Evolutionary conservation across 331 rosid genomes (phyloP).

Genomic region (Rosa hybrid): DNA sequence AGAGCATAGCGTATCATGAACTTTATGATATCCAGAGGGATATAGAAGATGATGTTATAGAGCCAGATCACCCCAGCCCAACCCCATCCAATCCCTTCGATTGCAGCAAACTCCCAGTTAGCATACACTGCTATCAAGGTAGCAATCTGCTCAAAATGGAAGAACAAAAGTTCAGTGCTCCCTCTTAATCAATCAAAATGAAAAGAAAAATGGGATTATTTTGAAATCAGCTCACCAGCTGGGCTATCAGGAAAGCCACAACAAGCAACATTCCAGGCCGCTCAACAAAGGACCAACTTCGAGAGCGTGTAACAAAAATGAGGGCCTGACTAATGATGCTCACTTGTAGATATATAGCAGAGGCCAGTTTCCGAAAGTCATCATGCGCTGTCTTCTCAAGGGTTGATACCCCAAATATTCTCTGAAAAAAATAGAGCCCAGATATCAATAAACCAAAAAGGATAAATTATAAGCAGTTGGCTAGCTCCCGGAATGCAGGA

Average conservation of each 20-base stretch:
- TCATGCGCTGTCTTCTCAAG: slow-evolving; percentile 81
- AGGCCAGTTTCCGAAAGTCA: slow-evolving; percentile 89
- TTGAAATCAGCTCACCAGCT: slow-evolving; percentile 62
- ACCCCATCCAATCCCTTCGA: slow-evolving; percentile 99
- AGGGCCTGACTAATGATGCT: slow-evolving; percentile 99
- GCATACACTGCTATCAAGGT: slow-evolving; percentile 96
- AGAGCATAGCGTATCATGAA: slow-evolving; percentile 82
- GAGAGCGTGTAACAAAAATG: slow-evolving; percentile 91
- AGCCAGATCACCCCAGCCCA: slow-evolving; percentile 99
- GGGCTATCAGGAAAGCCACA: slow-evolving; percentile 85
- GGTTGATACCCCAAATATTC: slow-evolving; percentile 72
- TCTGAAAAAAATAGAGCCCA: slow-evolving; percentile 45
- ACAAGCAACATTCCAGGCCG: slow-evolving; percentile 88
- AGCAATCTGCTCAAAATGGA: slow-evolving; percentile 67
- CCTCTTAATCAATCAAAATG: neutral
- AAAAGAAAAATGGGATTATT: neutral
- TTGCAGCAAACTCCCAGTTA: slow-evolving; percentile 95
- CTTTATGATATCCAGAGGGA: slow-evolving; percentile 90
- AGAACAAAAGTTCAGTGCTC: slow-evolving; percentile 20
- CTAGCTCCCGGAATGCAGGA: neutral
- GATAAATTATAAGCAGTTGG: neutral
- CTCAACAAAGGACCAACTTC: slow-evolving; percentile 96
- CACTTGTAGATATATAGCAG: slow-evolving; percentile 98
- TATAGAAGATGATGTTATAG: slow-evolving; percentile 75
- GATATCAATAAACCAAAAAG: neutral